Conservation (phyloP, 345 rosid species). For the Arabis alpina region DNA sequence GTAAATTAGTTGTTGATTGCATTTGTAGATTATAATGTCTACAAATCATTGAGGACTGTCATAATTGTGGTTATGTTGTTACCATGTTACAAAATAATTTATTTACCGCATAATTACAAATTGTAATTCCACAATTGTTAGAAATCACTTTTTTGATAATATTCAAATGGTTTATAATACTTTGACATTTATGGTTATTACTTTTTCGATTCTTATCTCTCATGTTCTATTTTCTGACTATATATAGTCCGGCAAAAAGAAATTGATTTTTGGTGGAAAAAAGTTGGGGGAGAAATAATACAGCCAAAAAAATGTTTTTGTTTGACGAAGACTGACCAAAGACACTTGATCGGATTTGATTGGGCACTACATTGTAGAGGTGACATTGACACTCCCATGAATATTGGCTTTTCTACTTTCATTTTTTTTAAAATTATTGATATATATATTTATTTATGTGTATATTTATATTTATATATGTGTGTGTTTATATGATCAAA, state of each 20-base stretch:
- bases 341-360: conserved; percentile 40
- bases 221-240: conserved; percentile 17
- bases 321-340: conserved; percentile 29
- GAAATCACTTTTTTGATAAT: background rate
- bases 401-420: conserved; percentile 44
- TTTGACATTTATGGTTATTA: background rate
- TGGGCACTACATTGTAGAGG: conserved; percentile 43
- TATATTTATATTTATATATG: background rate
- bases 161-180: background rate
- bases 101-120: too few species aligned
- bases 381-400: conserved; percentile 45
- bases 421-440: background rate
- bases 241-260: background rate
- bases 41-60: background rate
- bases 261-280: background rate
- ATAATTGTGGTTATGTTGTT: too few species aligned
- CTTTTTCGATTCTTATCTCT: background rate
- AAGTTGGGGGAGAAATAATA: background rate
- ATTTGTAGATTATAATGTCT: background rate
- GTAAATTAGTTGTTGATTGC: too few species aligned
- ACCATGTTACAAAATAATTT: too few species aligned
- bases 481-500: conserved; percentile 13
- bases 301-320: conserved; percentile 19
- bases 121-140: background rate
- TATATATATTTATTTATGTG: background rate